Base-by-base conservation (phyloP, 2,329 filamentous ascomycete genomes). In the Botrytis fabae region DNA sequence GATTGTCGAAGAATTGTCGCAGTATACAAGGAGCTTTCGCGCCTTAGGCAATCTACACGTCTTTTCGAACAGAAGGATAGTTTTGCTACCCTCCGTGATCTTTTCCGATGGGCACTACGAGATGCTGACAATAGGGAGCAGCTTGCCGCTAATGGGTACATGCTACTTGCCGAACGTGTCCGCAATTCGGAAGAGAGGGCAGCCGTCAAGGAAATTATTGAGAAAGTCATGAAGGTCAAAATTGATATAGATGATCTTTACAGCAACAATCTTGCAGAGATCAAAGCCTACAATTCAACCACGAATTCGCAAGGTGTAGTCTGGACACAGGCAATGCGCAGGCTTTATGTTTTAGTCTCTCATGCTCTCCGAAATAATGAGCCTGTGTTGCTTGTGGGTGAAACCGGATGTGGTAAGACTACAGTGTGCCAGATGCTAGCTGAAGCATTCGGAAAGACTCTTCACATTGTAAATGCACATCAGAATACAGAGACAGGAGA, bases 401-500 rank as follows among this genome's bases (percentile, higher is more conserved):
- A 99, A 81, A 99, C 96, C 28, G 96, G 96, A 9, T 98, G 95
- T 79, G 96, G 97, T 74, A 99, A 99, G 84, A 99, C 96, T 0
- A 98, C 95, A 2, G 93, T 99, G 10, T 97, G 94, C 77, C 96
- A 99, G 81, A 88, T 97, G 80, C 87, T 98, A 70, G 94, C 96
- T 4, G 92, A 97, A 79, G 92, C 93, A 6, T 87, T 93, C 75
- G 85, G 86, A 25, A 94, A 92, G 78, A 85, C 93, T 75, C 85
- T 99, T 57, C 91, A 95, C 77, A 96, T 95, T 77, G 92, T 99
- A 79, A 99, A 99, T 80, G 96, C 97, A 4, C 97, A 99, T 82
- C 95, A 98, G 78, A 99, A 99, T 77, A 95, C 96, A 0, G 97
- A 99, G 81, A 98, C 97, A 0, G 95, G 96, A 25, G 96, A 99